phyloP scores from a whole-genome alignment of 179 eudicot genomes.

The Beta lomatogona region DNA sequence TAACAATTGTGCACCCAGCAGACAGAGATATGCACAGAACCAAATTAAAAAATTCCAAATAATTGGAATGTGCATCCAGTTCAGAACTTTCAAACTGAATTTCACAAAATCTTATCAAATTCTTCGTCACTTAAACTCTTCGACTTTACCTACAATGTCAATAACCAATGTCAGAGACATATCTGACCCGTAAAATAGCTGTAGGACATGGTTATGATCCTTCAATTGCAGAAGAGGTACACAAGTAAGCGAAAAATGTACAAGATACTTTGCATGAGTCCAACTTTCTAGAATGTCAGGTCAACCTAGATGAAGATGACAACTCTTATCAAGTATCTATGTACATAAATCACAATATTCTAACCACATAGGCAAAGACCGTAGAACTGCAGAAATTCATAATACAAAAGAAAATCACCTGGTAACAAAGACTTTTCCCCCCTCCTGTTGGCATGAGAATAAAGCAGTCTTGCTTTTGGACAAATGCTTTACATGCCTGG shows the following conservation, averaged over 20 bases:
- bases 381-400: neutral
- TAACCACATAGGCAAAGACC: neutral
- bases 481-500: slow-evolving; percentile 78
- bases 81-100: neutral
- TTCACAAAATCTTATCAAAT: neutral
- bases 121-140: neutral
- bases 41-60: neutral
- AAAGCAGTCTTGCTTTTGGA: slow-evolving; percentile 71
- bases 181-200: neutral
- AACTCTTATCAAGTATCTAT: neutral
- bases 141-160: neutral
- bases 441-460: slow-evolving; percentile 99
- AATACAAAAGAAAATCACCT: slow-evolving; percentile 51
- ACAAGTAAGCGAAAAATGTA: neutral
- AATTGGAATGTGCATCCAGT: neutral
- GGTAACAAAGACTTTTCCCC: slow-evolving; percentile 97
- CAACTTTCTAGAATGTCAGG: neutral
- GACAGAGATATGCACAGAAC: neutral
- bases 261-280: neutral
- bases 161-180: neutral
- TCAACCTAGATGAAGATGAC: neutral
- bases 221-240: neutral
- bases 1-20: slow-evolving; percentile 5
- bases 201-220: neutral
- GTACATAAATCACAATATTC: neutral